phyloP scores from a whole-genome alignment of 2,329 filamentous ascomycete genomes.

The Endothia cerciana region DNA sequence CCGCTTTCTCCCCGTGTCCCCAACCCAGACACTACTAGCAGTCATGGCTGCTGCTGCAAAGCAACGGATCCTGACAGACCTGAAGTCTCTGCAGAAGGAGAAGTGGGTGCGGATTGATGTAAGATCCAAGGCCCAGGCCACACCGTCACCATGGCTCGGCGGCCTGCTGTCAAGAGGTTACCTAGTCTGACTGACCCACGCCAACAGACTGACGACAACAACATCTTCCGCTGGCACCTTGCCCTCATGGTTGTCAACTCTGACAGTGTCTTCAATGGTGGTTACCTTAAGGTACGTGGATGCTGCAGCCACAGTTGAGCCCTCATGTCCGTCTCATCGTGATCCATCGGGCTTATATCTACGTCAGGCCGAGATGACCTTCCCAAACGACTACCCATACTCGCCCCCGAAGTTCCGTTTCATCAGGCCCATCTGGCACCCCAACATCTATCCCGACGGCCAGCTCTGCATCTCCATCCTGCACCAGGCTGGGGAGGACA shows the following conservation, averaged over 20 bases:
- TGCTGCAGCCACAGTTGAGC: not conserved
- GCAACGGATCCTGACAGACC: slow-evolving; percentile 87
- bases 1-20: not conserved
- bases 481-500: slow-evolving; percentile 87
- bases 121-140: slow-evolving; percentile 35
- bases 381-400: slow-evolving; percentile 88
- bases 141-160: slow-evolving; percentile 11
- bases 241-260: slow-evolving; percentile 91
- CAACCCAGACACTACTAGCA: slow-evolving; percentile 18
- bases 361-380: slow-evolving; percentile 78
- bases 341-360: not conserved
- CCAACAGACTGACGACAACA: slow-evolving; percentile 72
- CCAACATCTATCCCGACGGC: slow-evolving; percentile 91
- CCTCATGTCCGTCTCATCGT: not conserved
- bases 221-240: slow-evolving; percentile 85
- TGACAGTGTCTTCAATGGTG: slow-evolving; percentile 89
- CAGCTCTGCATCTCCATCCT: slow-evolving; percentile 96
- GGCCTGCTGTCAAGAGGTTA: not conserved
- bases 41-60: slow-evolving; percentile 59
- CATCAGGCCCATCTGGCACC: slow-evolving; percentile 77
- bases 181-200: slow-evolving; percentile 23
- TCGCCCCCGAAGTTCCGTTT: slow-evolving; percentile 89
- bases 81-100: slow-evolving; percentile 80
- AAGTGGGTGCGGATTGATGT: slow-evolving; percentile 93
- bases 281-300: slow-evolving; percentile 73